Percentiles rank a stretch among this genome's conserved stretches.
These are phyloP conservation scores for Fusarium stilboides DNA, from an alignment of 2,329 filamentous ascomycete species.

Conservation along the genomic window DNA sequence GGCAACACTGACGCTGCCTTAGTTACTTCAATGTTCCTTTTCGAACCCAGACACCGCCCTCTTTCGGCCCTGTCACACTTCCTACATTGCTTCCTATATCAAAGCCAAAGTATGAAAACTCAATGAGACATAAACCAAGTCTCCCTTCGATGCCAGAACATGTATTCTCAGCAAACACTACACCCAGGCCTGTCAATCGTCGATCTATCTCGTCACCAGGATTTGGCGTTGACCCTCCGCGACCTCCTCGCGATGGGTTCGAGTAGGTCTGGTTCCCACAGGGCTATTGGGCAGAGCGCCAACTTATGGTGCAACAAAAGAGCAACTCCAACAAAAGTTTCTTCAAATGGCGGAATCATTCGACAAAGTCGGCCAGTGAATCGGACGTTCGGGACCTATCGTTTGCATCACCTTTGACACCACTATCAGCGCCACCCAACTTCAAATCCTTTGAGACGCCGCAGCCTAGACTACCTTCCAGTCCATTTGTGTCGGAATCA, in stretches of 20 bases:
- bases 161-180: conserved; percentile 8
- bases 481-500: conserved; percentile 64
- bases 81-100: conserved; percentile 15
- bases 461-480: conserved; percentile 48
- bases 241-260: conserved; percentile 66
- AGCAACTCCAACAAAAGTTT: conserved; percentile 55
- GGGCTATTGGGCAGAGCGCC: conserved; percentile 75
- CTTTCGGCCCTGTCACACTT: conserved; percentile 30
- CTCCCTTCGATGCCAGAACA: conserved; percentile 34
- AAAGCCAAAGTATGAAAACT: conserved; percentile 17
- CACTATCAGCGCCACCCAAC: conserved; percentile 34
- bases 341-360: conserved; percentile 61
- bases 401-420: conserved; percentile 47
- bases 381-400: conserved; percentile 43
- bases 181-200: conserved; percentile 10
- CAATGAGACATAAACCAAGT: conserved; percentile 39
- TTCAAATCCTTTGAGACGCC: conserved; percentile 30
- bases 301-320: conserved; percentile 50
- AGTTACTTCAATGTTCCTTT: conserved; percentile 55
- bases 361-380: conserved; percentile 56
- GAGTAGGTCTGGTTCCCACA: conserved; percentile 77
- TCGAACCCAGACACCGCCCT: conserved; percentile 27
- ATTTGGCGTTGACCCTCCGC: conserved; percentile 66
- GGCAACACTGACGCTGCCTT: background rate
- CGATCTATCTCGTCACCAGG: conserved; percentile 24